phyloP scores from a whole-genome alignment of 1,284 basidiomycete genomes.

The Gymnopus androsaceus region DNA sequence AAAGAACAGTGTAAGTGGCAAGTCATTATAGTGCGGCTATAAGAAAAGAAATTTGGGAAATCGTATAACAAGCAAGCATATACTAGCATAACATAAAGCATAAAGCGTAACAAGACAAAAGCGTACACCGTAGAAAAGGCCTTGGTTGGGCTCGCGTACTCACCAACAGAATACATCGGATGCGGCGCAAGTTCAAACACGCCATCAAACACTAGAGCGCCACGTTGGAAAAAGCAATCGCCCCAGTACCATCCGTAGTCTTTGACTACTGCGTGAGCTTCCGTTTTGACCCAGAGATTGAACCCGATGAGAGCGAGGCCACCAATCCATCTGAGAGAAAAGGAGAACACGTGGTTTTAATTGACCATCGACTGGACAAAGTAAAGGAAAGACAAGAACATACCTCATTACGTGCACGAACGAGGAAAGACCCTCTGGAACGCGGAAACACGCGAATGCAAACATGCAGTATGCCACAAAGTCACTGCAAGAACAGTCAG shows the following conservation, averaged over 20 bases:
- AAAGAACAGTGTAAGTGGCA: background rate
- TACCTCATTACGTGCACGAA: constrained; percentile 79
- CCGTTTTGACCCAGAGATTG: constrained; percentile 98
- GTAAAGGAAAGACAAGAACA: constrained; percentile 10
- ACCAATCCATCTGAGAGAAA: constrained; percentile 71
- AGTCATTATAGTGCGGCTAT: background rate
- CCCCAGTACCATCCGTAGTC: constrained; percentile 98
- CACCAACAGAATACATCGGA: constrained; percentile 93
- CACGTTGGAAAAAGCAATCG: constrained; percentile 93
- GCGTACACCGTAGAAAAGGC: too few relatives aligned
- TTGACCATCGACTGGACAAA: background rate
- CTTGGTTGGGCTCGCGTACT: too few relatives aligned
- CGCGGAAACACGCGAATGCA: constrained; percentile 87
- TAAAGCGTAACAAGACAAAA: too few relatives aligned
- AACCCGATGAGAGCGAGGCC: constrained; percentile 88
- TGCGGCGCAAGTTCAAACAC: constrained; percentile 94
- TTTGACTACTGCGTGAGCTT: constrained; percentile 96
- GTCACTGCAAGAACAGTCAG: constrained; percentile 96
- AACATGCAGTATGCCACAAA: constrained; percentile 96
- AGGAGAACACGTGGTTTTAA: background rate
- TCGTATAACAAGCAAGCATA: too few relatives aligned
- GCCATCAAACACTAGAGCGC: constrained; percentile 93
- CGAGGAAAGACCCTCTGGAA: constrained; percentile 76
- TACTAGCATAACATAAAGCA: too few relatives aligned
- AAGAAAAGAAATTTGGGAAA: too few relatives aligned